Conservation (phyloP, 805 yeast species). For the Nakazawaea ambrosiae region DNA sequence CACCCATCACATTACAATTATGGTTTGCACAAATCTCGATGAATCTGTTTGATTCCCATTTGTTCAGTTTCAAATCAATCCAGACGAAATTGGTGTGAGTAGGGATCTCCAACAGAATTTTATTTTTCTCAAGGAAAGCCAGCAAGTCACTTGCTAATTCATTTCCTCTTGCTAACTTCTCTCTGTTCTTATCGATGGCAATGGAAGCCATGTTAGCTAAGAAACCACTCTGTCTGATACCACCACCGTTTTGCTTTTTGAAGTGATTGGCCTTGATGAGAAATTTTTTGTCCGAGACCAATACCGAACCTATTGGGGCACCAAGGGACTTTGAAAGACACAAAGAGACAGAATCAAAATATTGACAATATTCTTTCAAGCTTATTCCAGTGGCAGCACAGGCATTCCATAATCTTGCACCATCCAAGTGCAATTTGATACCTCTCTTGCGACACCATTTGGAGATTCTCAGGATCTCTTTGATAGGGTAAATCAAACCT, state of each 20-base stretch:
- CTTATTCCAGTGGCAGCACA: slow-evolving; percentile 63
- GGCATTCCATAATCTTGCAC: slow-evolving; percentile 92
- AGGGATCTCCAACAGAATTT: slow-evolving; percentile 58
- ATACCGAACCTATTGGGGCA: slow-evolving; percentile 87
- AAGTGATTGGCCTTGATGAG: slow-evolving; percentile 74
- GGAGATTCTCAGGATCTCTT: slow-evolving; percentile 66
- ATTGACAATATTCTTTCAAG: slow-evolving; percentile 59
- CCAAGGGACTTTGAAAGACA: slow-evolving; percentile 88
- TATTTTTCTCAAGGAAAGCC: slow-evolving; percentile 41
- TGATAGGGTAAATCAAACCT: slow-evolving; percentile 75
- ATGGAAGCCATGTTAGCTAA: slow-evolving; percentile 70
- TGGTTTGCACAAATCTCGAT: slow-evolving; percentile 46
- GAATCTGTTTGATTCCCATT: slow-evolving; percentile 48
- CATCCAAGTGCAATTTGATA: slow-evolving; percentile 75
- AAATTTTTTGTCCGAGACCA: slow-evolving; percentile 58
- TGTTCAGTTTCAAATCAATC: slow-evolving; percentile 46
- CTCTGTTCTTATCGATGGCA: slow-evolving; percentile 69
- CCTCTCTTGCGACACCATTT: slow-evolving; percentile 56
- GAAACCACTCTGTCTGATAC: slow-evolving; percentile 83
- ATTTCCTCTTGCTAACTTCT: slow-evolving; percentile 44
- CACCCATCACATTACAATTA: slow-evolving; percentile 59
- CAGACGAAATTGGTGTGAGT: slow-evolving; percentile 82
- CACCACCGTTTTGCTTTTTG: slow-evolving; percentile 91
- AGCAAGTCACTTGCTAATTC: slow-evolving; percentile 41
- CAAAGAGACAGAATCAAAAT: slow-evolving; percentile 80